Conservation (phyloP, 192 early-diverging fungal genomes). For the Coemansia sp. region DNA sequence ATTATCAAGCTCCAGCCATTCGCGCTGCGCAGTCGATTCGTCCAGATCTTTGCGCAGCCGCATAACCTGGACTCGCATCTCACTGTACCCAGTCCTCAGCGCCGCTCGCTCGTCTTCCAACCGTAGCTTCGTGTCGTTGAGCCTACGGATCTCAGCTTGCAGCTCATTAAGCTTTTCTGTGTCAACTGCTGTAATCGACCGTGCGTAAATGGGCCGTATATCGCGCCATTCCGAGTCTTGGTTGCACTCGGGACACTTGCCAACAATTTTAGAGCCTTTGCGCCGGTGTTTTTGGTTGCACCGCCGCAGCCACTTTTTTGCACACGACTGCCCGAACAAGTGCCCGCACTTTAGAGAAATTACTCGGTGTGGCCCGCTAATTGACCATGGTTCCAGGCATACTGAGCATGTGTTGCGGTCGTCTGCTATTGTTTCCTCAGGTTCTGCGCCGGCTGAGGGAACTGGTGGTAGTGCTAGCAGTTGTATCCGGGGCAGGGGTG, state of each 20-base stretch:
- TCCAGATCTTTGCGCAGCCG: slow-evolving; percentile 17
- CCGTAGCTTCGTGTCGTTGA: neutral
- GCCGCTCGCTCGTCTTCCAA: slow-evolving; percentile 13
- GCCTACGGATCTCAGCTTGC: slow-evolving; percentile 1
- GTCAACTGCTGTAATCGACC: slow-evolving; percentile 24
- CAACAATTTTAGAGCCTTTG: slow-evolving; percentile 6
- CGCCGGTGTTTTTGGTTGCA: neutral
- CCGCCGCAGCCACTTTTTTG: slow-evolving; percentile 30
- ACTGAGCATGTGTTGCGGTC: slow-evolving; percentile 44
- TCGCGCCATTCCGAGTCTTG: slow-evolving; percentile 24
- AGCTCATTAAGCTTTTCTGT: slow-evolving; percentile 6
- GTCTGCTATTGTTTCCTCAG: neutral
- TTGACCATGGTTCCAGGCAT: slow-evolving; percentile 36
- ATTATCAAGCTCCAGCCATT: slow-evolving; percentile 27
- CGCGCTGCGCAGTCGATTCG: neutral
- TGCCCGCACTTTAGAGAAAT: slow-evolving; percentile 48
- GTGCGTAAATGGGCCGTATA: slow-evolving; percentile 37
- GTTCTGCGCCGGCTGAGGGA: neutral
- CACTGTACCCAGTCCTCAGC: slow-evolving; percentile 2
- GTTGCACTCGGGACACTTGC: slow-evolving; percentile 44
- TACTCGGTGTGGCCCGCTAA: slow-evolving; percentile 29
- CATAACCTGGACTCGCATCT: slow-evolving; percentile 26
- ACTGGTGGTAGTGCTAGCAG: too few relatives aligned
- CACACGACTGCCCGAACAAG: slow-evolving; percentile 39
- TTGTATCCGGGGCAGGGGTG: neutral